phyloP scores from a whole-genome alignment of 768 basidiomycete species.

The Rubroboletus satanas region DNA sequence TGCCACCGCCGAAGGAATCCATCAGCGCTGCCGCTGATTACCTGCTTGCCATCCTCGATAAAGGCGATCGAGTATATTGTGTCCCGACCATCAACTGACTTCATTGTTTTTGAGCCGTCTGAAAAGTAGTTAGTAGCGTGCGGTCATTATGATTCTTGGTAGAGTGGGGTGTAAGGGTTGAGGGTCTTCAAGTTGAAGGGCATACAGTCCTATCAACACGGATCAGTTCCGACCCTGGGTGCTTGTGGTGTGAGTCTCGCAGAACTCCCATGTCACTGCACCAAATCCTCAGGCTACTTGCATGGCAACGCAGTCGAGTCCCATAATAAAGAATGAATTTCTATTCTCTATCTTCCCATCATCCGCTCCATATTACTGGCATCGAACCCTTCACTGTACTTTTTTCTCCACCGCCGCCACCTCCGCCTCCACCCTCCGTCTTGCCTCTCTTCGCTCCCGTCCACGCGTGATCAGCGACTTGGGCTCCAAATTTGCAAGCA shows the following conservation, averaged over 20 bases:
- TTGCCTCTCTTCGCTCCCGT: conserved; percentile 69
- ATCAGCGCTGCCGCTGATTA: neutral
- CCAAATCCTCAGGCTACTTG: no score
- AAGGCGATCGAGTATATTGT: neutral
- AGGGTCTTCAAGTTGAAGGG: no score
- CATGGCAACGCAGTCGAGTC: no score
- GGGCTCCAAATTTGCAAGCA: conserved; percentile 88
- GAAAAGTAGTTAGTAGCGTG: neutral
- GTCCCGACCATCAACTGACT: neutral
- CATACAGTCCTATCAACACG: neutral
- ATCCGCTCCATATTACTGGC: neutral
- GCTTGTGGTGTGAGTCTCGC: no score
- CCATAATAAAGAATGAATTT: neutral
- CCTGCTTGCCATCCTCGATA: neutral
- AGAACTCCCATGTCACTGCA: no score
- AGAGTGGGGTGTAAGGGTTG: no score
- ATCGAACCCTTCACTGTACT: conserved; percentile 22
- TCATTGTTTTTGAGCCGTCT: neutral
- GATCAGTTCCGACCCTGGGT: neutral
- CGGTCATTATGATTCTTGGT: neutral
- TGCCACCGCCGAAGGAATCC: neutral
- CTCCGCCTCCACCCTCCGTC: conserved; percentile 43
- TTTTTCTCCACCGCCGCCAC: conserved; percentile 35
- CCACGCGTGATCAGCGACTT: conserved; percentile 82
- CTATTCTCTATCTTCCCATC: neutral